Evolutionary conservation across 2,329 filamentous ascomycete genomes (phyloP), one percentile per base, ranked within the genome.

Genomic region (Aspergillus brasiliensis): DNA sequence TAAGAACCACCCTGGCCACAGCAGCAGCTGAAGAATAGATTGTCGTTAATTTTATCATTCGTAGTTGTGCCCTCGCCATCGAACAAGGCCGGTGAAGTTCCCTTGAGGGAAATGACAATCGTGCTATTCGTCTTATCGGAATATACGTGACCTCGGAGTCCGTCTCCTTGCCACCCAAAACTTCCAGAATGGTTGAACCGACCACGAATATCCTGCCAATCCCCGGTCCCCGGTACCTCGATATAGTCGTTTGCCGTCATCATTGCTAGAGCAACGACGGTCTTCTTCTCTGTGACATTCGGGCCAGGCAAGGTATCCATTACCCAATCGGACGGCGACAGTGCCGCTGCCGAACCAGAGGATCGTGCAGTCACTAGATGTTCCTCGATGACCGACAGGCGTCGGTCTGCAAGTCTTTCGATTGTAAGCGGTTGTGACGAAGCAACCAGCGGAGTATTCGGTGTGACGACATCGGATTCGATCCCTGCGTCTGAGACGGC

Each of bases 21-120:
- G 77, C 95, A 99, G 79, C 95, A 99, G 72, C 93, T 96, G 79
- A 97, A 97, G 77, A 96, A 97, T 8, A 99, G 83, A 73, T 99
- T 99, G 77, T 99, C 95, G 74, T 98, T 99, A 71, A 93, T 82
- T 80, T 99, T 99, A 79, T 99, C 95, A 67, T 97, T 97, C 25
- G 92, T 96, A 0, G 94, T 98, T 1, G 95, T 98, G 54, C 93
- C 94, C 38, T 94, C 91, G n/a, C 95, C 95, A 74, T 98, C 94
- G 72, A 97, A 98, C 3, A 98, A 88, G 11, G 95, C 94, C 2
- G 89, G 86, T 1, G 89, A 91, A 0, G 93, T 97, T 56, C 94
- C 95, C 78, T 99, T 99, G 58, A 99, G 78, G 5, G 92, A 93
- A 65, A 98, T 95, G 44, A 98, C 88, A 56, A 98, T 84, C 1